Base-by-base conservation (phyloP, 1,139 yeast genomes). In the Casaregolazyma suthepensis region DNA sequence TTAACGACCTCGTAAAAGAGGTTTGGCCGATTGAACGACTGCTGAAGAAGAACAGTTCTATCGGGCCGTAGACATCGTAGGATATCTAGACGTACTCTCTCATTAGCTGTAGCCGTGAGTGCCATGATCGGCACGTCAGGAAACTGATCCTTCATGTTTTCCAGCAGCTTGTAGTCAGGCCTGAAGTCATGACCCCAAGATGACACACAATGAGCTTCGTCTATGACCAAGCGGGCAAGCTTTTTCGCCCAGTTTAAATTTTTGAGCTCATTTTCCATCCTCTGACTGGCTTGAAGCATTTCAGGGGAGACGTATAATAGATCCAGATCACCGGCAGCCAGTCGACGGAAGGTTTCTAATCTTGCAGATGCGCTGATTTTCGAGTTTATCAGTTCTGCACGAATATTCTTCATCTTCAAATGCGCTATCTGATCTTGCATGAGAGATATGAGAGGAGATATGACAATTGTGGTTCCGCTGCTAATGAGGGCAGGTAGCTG, bases 101-200 rank as follows among this genome's bases (percentile, higher is more conserved):
- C 91, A 67, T 91, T 93, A 1, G 99, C 99, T 0, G 99, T 94
- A 0, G 99, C 99, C 0, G 99, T 94, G 54, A 94, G 74, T 0
- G 99, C 99, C 90, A 94, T 91, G 60, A 94, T 75, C 1, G 99
- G 99, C 6, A 89, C 81, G 49, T 77, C 79, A 0, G 96, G 95
- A 65, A 80, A 93, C 55, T 81, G 78, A 38, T 73, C 70, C 63
- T 90, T 88, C 68, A 94, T 86, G 59, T 78, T 77, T 43, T 83
- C 83, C 68, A 94, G 75, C 31, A 84, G 86, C 63, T 90, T 88
- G 71, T 94, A 94, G 68, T 93, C 98, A 0, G 98, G 98, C 55
- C 99, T 77, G 68, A 94, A 94, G 70, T 94, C 99, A 69, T 94
- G 99, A 17, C 99, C 99, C 99, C 99, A 94, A 10, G 96, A 87